Base-by-base conservation (phyloP, 1,139 yeast species). In the Lizanozyma gosingica region DNA sequence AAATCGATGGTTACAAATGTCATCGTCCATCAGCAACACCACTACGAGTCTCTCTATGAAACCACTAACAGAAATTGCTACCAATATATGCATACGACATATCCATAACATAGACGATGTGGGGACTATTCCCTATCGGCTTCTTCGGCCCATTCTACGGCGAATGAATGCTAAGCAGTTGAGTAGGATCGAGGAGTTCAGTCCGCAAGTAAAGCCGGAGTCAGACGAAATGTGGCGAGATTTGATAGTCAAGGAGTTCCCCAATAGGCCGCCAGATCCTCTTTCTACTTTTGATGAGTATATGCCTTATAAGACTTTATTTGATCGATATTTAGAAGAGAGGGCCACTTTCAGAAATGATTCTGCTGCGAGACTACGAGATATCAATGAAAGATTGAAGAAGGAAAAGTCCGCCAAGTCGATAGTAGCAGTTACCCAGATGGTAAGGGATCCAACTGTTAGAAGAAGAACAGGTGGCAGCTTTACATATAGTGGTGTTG, bases 91-190 rank as follows among this genome's bases (percentile, higher is more conserved):
- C 29, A 22, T 22, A 22, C 29, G 29, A 6, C 29, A 36, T 18
- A 47, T 57, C 17, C 45, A 47, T 33, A 53, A 51, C 17, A 50
- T 68, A 36, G 51, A 57, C 15, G 70, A 65, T 43, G 57, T 66
- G 9, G 74, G 74, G 1, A 47, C 51, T 35, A 57, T 71, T 0
- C 75, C 75, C 6, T 68, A 59, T 47, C 72, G 65, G 45, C 49
- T 70, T 16, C 50, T 68, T 14, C 55, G 50, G 36, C 73, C 75
- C 1, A 51, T 68, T 3, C 51, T 70, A 8, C 43, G 41, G 33
- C 56, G 59, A 34, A 65, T 70, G 65, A 62, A 60, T 40, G 62
- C 71, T 4, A 66, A 64, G 47, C 76, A 70, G 47, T 53, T 70
- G 18, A 51, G 55, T 29, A 49, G 47, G 14, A 52, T 68, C 3